Conservation (phyloP, 1,284 basidiomycete species). For the Sporisorium reilianum region DNA sequence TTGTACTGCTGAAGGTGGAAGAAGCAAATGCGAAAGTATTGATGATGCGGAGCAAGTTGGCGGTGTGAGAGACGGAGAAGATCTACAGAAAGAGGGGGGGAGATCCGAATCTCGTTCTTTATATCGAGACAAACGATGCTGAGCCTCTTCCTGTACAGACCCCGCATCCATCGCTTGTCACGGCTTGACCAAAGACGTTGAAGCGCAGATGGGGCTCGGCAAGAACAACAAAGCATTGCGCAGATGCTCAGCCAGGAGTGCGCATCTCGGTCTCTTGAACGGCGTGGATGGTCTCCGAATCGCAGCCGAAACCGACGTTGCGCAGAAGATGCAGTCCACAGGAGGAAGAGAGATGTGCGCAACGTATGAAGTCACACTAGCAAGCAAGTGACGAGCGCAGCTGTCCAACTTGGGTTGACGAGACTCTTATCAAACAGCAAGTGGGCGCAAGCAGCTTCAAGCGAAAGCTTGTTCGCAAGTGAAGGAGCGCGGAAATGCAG, state of each 20-base stretch:
- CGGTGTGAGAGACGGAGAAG: not conserved
- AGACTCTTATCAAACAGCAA: not conserved
- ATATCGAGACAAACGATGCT: not conserved
- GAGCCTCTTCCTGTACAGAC: no score
- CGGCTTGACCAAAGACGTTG: no score
- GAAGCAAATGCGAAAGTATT: not conserved
- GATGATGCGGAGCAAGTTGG: not conserved
- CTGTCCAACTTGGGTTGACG: no score
- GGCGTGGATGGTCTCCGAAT: not conserved
- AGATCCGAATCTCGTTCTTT: not conserved
- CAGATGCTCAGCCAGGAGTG: not conserved
- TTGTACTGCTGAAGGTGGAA: not conserved
- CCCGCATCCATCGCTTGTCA: no score
- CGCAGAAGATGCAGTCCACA: not conserved
- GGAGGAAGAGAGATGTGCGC: no score
- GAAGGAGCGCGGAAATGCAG: no score
- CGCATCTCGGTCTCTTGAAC: not conserved
- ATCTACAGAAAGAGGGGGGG: not conserved
- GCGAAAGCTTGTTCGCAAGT: not conserved
- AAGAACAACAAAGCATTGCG: conserved; percentile 2
- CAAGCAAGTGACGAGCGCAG: no score
- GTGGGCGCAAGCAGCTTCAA: not conserved
- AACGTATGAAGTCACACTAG: no score
- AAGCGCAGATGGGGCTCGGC: not conserved
- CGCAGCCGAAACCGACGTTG: not conserved